Base-by-base conservation (phyloP, 192 early-diverging fungal species). In the Phlyctochytrium arcticum region DNA sequence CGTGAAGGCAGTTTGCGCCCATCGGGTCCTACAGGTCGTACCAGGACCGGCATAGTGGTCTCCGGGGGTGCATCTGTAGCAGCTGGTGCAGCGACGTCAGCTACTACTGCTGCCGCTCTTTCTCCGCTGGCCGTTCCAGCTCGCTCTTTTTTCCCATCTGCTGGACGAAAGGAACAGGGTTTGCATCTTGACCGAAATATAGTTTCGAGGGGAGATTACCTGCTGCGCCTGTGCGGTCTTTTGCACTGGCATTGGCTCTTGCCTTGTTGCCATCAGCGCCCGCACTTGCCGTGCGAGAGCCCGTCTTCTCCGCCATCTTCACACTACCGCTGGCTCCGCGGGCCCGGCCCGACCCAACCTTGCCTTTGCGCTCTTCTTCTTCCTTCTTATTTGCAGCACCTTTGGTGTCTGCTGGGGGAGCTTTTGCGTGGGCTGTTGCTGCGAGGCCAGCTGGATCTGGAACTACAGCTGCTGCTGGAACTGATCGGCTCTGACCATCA, bases 1-100 rank as follows among this genome's bases (percentile, higher is more conserved):
- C 75, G 74, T 5, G 81, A 67, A n/a, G 83, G 83, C 50, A 76
- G 39, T 48, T 73, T 73, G 32, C 62, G 53, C 19, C 78, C 79
- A 63, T 82, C 79, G 0, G 72, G 31, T 6, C 71, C 50, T 17
- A 53, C 19, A 0, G 50, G 50, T 21, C 50, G 50, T 4, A 27
- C 29, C 30, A 53, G 29, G 29, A 53, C 19, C 15, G 50, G 50
- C 8, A 27, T 30, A 17, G 50, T 53, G 23, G 30, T 26, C 30
- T 53, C 50, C 15, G 29, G 15, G 19, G 30, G 3, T 17, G 29
- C 17, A 21, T 53, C 50, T 27, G 29, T 27, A 17, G 50, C 19
- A 53, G 15, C 30, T 5, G 19, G 15, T 0, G 21, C 24, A 2
- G 50, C 50, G 0, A 53, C n/a, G n/a, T 27, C 50, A 5, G 50